Conservation (phyloP, 2,329 filamentous ascomycete species). For the Chalaropsis thielavioides region DNA sequence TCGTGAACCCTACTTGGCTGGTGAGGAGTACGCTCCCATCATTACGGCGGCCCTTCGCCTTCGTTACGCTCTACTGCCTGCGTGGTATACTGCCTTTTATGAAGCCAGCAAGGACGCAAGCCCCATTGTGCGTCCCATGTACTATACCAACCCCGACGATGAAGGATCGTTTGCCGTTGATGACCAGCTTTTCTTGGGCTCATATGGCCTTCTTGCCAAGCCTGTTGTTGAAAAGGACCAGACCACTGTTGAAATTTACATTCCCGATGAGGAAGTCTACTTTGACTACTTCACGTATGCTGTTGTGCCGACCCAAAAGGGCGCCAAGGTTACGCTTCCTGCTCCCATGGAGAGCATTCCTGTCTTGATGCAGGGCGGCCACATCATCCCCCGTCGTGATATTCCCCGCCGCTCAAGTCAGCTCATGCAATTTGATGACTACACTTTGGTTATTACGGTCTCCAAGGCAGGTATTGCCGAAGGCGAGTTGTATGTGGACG, state of each 20-base stretch:
- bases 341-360: constrained; percentile 80
- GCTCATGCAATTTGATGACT: constrained; percentile 88
- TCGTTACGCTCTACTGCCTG: constrained; percentile 75
- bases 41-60: constrained; percentile 78
- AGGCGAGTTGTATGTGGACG: constrained; percentile 79
- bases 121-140: constrained; percentile 82
- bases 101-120: constrained; percentile 69
- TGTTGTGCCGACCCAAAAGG: constrained; percentile 52
- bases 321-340: constrained; percentile 52
- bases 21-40: constrained; percentile 72
- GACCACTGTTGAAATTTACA: constrained; percentile 61
- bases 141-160: constrained; percentile 77
- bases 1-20: constrained; percentile 79
- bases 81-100: constrained; percentile 96
- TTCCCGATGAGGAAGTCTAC: constrained; percentile 79
- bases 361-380: constrained; percentile 80
- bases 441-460: constrained; percentile 65
- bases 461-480: constrained; percentile 40
- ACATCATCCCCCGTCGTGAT: constrained; percentile 83
- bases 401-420: constrained; percentile 70
- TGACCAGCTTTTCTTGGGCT: constrained; percentile 83
- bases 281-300: constrained; percentile 92
- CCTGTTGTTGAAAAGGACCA: constrained; percentile 70
- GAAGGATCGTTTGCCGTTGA: constrained; percentile 81
- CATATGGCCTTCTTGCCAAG: constrained; percentile 81